Conservation (phyloP, 2,329 filamentous ascomycete species). For the Aspergillus felis region DNA sequence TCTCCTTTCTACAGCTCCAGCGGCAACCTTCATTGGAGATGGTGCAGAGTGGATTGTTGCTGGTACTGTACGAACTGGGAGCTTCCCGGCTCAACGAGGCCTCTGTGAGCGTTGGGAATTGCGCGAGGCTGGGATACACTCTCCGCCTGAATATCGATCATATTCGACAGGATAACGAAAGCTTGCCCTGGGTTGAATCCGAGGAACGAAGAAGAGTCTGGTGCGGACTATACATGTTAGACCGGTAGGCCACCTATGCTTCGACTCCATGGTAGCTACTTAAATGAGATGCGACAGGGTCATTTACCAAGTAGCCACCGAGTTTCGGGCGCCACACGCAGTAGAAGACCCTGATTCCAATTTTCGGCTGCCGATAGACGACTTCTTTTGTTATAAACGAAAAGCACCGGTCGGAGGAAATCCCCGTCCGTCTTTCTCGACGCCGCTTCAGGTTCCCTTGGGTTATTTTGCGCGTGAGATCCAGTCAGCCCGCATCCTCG, state of each 20-base stretch:
- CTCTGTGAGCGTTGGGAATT: slow-evolving; percentile 2
- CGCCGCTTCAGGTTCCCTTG: background rate
- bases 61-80: slow-evolving; percentile 2
- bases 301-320: slow-evolving; percentile 1
- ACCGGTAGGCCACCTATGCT: background rate
- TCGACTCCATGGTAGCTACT: too few species aligned
- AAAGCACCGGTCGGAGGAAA: background rate
- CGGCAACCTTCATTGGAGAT: slow-evolving; percentile 1
- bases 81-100: background rate
- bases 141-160: slow-evolving; percentile 2
- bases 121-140: slow-evolving; percentile 2
- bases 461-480: slow-evolving; percentile 6
- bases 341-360: background rate
- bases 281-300: background rate
- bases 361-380: slow-evolving; percentile 4
- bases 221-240: slow-evolving; percentile 7
- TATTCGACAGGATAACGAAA: background rate
- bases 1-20: background rate
- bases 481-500: background rate
- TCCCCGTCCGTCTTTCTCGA: background rate
- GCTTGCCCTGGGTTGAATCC: background rate
- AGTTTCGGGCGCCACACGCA: background rate
- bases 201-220: slow-evolving; percentile 7
- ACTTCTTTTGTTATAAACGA: background rate
- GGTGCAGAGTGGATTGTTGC: slow-evolving; percentile 2